Evolutionary conservation across 768 basidiomycete genomes (phyloP).

Genomic region (Hemileccinum rubropunctum): DNA sequence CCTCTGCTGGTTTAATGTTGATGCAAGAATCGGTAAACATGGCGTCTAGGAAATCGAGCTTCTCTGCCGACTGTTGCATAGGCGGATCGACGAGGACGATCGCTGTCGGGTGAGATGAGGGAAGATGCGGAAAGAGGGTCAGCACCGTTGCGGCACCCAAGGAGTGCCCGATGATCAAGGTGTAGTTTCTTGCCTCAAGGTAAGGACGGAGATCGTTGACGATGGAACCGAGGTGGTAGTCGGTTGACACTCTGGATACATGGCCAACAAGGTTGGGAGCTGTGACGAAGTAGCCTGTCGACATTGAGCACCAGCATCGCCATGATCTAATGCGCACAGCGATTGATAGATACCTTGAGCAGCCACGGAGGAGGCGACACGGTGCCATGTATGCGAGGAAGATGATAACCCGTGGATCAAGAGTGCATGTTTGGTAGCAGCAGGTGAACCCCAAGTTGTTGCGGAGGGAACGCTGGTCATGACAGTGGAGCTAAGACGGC

Average conservation of each 20-base stretch:
- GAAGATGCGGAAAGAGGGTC: constrained; percentile 7
- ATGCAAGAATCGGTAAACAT: not conserved
- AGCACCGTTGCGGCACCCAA: constrained; percentile 6
- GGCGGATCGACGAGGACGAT: constrained; percentile 20
- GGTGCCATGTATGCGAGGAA: too few species aligned
- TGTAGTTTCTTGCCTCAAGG: constrained; percentile 6
- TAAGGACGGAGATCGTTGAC: constrained; percentile 18
- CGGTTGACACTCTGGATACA: constrained; percentile 4
- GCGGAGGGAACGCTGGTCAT: constrained; percentile 13
- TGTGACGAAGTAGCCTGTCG: constrained; percentile 19
- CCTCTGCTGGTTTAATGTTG: not conserved
- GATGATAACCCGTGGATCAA: too few species aligned
- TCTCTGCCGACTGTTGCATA: not conserved
- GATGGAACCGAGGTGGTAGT: constrained; percentile 13
- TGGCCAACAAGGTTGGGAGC: too few species aligned
- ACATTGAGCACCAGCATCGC: not conserved
- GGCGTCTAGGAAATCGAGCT: not conserved
- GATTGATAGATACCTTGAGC: constrained; percentile 8
- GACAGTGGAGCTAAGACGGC: not conserved
- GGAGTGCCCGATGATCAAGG: constrained; percentile 21
- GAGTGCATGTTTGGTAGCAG: constrained; percentile 23
- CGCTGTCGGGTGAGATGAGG: constrained; percentile 4
- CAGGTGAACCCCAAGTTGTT: constrained; percentile 19
- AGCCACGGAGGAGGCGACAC: constrained; percentile 3
- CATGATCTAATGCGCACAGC: too few species aligned